A percentile compares a stretch with the other conserved stretches of the same genome.
Evolutionary conservation across 2,329 filamentous ascomycete species (phyloP).

Genomic region (Beauveria australis): DNA sequence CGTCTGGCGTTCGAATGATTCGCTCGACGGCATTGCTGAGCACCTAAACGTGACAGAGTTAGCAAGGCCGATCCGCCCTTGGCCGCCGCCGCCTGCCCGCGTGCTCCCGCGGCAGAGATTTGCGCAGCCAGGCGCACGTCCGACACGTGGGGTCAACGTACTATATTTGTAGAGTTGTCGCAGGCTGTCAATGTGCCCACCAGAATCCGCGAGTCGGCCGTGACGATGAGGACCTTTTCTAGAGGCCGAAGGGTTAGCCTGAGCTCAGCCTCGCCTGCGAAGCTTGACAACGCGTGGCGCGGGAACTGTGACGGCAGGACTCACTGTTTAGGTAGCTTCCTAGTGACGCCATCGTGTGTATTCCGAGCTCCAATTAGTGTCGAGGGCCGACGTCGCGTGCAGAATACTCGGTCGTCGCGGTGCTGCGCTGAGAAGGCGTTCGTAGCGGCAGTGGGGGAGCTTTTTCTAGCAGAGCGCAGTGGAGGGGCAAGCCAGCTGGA

Average conservation of each 20-base stretch:
- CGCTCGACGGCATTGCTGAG: slow-evolving; percentile 78
- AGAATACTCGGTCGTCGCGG: background rate
- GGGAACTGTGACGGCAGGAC: slow-evolving; percentile 10
- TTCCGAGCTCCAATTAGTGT: background rate
- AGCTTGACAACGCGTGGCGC: background rate
- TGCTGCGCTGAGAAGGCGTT: background rate
- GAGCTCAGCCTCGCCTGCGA: background rate
- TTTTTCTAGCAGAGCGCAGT: slow-evolving; percentile 19
- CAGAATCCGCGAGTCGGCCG: slow-evolving; percentile 81
- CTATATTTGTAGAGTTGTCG: slow-evolving; percentile 87
- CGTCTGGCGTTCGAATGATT: slow-evolving; percentile 78
- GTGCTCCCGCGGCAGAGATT: background rate
- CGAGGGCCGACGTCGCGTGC: background rate
- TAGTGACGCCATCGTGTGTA: slow-evolving; percentile 32
- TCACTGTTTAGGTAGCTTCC: slow-evolving; percentile 37
- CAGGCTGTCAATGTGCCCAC: slow-evolving; percentile 76
- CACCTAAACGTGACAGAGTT: slow-evolving; percentile 41
- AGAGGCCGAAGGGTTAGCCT: slow-evolving; percentile 1
- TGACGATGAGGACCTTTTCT: slow-evolving; percentile 92
- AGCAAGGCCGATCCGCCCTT: background rate
- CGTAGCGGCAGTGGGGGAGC: slow-evolving; percentile 4
- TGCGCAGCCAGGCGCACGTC: background rate
- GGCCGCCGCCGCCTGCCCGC: background rate
- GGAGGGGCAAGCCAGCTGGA: background rate
- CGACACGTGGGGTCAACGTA: slow-evolving; percentile 24